phyloP scores from a whole-genome alignment of 306 rosid species.

The Cicer cuneatum region DNA sequence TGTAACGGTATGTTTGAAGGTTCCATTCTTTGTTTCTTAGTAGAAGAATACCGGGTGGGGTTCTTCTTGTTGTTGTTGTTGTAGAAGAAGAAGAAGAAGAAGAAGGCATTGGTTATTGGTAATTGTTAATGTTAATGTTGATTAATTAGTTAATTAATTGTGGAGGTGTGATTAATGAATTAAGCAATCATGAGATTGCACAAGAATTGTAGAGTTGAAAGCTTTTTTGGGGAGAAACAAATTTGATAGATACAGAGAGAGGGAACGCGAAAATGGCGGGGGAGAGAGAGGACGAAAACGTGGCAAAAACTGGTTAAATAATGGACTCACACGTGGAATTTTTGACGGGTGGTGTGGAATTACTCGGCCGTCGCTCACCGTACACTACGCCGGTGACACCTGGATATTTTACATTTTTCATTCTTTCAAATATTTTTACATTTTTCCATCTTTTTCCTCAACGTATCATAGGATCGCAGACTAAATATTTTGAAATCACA shows the following conservation, averaged over 20 bases:
- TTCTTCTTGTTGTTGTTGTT: slow-evolving; percentile 25
- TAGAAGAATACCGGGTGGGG: slow-evolving; percentile 71
- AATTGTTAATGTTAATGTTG: neutral
- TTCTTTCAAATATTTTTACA: neutral
- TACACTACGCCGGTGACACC: slow-evolving; percentile 40
- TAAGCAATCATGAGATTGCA: neutral
- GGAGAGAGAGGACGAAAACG: slow-evolving; percentile 31
- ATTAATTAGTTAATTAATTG: neutral
- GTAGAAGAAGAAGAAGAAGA: neutral
- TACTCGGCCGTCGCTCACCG: slow-evolving; percentile 26
- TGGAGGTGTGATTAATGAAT: neutral
- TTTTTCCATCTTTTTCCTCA: neutral
- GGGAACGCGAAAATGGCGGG: slow-evolving; percentile 58
- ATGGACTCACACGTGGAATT: slow-evolving; percentile 43
- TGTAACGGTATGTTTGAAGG: slow-evolving; percentile 61
- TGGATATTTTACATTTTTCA: neutral
- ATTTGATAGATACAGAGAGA: neutral
- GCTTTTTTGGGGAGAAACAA: neutral
- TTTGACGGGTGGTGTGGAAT: slow-evolving; percentile 39
- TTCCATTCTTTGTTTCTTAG: slow-evolving; percentile 61
- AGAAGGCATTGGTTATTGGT: slow-evolving; percentile 26
- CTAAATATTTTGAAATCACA: too few relatives aligned
- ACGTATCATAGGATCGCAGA: too few relatives aligned
- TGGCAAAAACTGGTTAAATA: slow-evolving; percentile 32
- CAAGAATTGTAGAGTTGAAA: neutral